A percentile compares a stretch with the other conserved stretches of the same genome.
These are phyloP conservation scores for Paramecium sonneborni DNA, from an alignment of 73 alveolate species.

Conservation along the genomic window DNA sequence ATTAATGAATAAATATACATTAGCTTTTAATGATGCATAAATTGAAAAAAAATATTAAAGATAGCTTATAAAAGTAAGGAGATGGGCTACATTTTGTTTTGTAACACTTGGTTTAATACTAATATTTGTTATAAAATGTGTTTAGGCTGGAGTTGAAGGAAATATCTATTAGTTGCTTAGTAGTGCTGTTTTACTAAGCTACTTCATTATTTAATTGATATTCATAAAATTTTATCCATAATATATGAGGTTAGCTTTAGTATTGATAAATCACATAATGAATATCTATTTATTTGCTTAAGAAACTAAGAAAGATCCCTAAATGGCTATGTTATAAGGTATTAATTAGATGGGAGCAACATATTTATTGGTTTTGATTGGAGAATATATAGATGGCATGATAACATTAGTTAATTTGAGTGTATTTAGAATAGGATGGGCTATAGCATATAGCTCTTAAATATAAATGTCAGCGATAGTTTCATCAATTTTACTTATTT, in stretches of 20 bases:
- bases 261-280: neutral
- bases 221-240: neutral
- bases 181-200: neutral
- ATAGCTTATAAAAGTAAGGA: neutral
- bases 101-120: neutral
- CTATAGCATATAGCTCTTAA: neutral
- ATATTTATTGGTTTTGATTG: neutral
- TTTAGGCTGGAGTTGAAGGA: neutral
- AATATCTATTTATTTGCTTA: neutral
- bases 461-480: neutral
- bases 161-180: neutral
- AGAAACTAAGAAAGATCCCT: neutral
- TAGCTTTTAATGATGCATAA: neutral
- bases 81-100: neutral
- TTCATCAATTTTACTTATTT: neutral
- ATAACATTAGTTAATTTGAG: neutral
- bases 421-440: neutral
- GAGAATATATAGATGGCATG: neutral
- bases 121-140: neutral
- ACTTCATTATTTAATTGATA: neutral
- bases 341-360: neutral
- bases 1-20: neutral
- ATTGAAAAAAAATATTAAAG: neutral
- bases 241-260: neutral
- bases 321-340: constrained; percentile 2